Conservation (phyloP, 306 rosid genomes). For the Malus asiatica region DNA sequence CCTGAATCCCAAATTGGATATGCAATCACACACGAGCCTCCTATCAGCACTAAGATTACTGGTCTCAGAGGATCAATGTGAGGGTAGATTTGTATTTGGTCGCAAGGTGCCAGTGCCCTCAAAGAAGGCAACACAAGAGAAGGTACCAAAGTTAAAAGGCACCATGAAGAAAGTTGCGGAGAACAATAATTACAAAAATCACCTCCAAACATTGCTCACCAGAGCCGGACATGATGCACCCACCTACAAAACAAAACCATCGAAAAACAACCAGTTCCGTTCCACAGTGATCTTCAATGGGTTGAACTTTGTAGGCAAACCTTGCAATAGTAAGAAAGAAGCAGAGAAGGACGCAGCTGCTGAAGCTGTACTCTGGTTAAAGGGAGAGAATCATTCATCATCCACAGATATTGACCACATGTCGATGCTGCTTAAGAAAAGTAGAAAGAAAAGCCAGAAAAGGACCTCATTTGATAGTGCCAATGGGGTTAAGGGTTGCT, state of each 20-base stretch:
- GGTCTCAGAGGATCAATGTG: constrained; percentile 79
- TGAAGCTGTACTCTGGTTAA: constrained; percentile 79
- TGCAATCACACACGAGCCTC: constrained; percentile 46
- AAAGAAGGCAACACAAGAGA: constrained; percentile 32
- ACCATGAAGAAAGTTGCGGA: constrained; percentile 24
- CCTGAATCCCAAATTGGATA: constrained; percentile 61
- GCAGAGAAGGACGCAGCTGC: constrained; percentile 87
- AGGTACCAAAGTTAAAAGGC: neutral
- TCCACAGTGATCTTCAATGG: constrained; percentile 84
- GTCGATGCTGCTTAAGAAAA: constrained; percentile 59
- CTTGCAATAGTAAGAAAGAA: constrained; percentile 57
- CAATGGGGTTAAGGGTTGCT: constrained; percentile 43
- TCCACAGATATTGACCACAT: constrained; percentile 39
- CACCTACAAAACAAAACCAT: constrained; percentile 65
- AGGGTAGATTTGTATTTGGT: constrained; percentile 71
- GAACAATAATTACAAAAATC: constrained; percentile 50
- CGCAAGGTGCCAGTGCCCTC: constrained; percentile 40
- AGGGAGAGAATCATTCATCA: constrained; percentile 57
- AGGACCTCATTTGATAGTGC: constrained; percentile 31
- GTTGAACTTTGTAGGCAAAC: constrained; percentile 64
- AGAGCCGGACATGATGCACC: constrained; percentile 79
- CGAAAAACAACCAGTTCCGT: constrained; percentile 63
- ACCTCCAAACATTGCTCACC: constrained; percentile 63
- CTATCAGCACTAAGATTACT: constrained; percentile 71
- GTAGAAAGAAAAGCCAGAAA: constrained; percentile 36